Evolutionary conservation across 1,139 yeast species (phyloP), one percentile per base, ranked within the genome.

Genomic region (Geotrichum restrictum): DNA sequence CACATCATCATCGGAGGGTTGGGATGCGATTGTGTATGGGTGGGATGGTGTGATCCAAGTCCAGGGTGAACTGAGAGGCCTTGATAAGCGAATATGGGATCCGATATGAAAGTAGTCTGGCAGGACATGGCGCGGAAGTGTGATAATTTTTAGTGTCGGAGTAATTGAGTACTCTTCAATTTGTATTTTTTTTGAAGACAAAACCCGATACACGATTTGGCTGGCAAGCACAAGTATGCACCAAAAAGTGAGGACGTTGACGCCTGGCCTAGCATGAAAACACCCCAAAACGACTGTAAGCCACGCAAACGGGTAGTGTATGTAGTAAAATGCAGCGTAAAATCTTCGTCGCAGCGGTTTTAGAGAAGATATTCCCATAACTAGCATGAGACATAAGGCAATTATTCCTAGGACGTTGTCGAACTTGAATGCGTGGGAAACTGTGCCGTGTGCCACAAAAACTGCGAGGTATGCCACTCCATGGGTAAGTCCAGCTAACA

Each of bases 241-340:
- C 47, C 80, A 56, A 1, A 70, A 52, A 0, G 86, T 79, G 48
- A 74, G 70, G 2, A 80, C 69, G 11, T 76, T 70, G 8, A 84
- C 82, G 1, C 80, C 79, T 0, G 97, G 97, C 52, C 96, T 77
- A 1, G 95, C 88, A 67, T 91, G 98, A 60, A 80, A 72, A 40
- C 81, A 80, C 19, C 86, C 70, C 36, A 82, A 61, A 0, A 81
- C 56, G 1, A 88, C 81, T 29, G 79, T 73, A 0, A 76, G 58
- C 86, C 94, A 83, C 1, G 93, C 81, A 54, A 83, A 75, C 5
- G 79, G 60, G 60, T 87, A 82, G 67, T 91, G 98, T 43, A 80
- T 69, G 43, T 76, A 65, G 66, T 83, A 88, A 61, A 91, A 91
- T 1, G 73, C 48, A 45, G 70, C 70, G 73, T 85, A 89, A 49